Evolutionary conservation across 805 yeast genomes (phyloP).

Genomic region (Wickerhamomyces canadensis): DNA sequence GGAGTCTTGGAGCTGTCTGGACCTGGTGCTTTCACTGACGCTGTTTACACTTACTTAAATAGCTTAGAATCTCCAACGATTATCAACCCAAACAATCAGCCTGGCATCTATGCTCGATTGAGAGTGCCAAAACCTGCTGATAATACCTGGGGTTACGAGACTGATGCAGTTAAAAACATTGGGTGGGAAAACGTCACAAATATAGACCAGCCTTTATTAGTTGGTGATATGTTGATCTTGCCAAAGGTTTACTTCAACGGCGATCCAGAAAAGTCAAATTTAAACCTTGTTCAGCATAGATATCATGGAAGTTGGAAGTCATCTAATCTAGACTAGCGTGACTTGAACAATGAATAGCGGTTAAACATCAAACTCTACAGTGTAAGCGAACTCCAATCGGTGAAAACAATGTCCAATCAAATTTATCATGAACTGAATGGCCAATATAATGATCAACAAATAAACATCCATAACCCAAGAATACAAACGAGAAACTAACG

Average conservation of each 20-base stretch:
- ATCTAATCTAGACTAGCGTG: neutral
- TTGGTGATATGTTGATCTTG: conserved; percentile 3
- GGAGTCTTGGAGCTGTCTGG: conserved; percentile 55
- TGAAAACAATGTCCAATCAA: too few relatives aligned
- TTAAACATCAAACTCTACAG: too few relatives aligned
- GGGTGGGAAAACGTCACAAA: conserved; percentile 10
- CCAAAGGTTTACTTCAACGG: conserved; percentile 7
- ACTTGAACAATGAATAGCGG: too few relatives aligned
- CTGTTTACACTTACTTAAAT: conserved; percentile 30
- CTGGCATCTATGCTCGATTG: neutral
- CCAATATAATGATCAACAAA: too few relatives aligned
- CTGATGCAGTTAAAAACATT: neutral
- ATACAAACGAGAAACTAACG: too few relatives aligned
- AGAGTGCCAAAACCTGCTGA: neutral
- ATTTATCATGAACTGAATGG: too few relatives aligned
- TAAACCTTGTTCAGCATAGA: conserved; percentile 3
- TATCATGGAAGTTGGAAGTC: conserved; percentile 10
- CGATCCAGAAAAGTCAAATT: neutral
- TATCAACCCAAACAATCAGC: neutral
- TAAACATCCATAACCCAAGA: too few relatives aligned
- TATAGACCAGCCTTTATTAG: conserved; percentile 2
- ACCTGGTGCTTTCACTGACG: conserved; percentile 44
- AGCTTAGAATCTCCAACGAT: neutral
- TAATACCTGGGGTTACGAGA: neutral
- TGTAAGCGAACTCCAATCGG: too few relatives aligned